A percentile compares a stretch with the other conserved stretches of the same genome.
Conservation (phyloP, 257 asterid species). For the Nicotiana noctiflora region DNA sequence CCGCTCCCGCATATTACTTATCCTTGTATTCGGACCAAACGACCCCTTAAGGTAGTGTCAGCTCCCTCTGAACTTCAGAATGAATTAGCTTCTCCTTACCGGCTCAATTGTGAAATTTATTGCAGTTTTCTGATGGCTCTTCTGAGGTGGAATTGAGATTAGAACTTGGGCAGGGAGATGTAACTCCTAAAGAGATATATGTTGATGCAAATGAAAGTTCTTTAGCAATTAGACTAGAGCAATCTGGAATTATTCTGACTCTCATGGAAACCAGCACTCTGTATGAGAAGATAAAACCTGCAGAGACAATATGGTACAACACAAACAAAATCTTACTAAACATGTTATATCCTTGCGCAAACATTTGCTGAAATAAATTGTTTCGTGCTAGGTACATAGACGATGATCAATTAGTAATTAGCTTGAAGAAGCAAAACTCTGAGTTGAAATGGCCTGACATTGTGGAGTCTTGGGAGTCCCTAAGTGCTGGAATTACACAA, state of each 20-base stretch:
- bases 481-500: conserved; percentile 56
- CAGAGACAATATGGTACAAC: conserved; percentile 81
- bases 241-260: conserved; percentile 49
- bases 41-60: background rate
- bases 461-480: conserved; percentile 91
- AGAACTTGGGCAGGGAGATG: conserved; percentile 48
- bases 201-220: conserved; percentile 75
- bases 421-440: conserved; percentile 76
- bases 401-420: conserved; percentile 70
- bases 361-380: background rate
- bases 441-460: conserved; percentile 90
- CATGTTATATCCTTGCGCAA: background rate
- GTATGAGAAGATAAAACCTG: conserved; percentile 74
- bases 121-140: conserved; percentile 74
- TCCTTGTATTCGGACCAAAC: background rate
- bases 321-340: background rate
- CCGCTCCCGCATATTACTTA: no score
- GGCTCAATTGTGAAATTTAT: background rate
- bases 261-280: conserved; percentile 62
- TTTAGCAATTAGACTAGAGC: conserved; percentile 50
- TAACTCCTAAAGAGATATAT: conserved; percentile 47
- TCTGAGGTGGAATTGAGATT: conserved; percentile 84
- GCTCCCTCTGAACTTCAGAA: background rate
- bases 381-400: conserved; percentile 72
- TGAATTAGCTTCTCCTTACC: background rate